Conservation (phyloP, 2,329 filamentous ascomycete genomes). For the Bimuria novae-zelandiae region DNA sequence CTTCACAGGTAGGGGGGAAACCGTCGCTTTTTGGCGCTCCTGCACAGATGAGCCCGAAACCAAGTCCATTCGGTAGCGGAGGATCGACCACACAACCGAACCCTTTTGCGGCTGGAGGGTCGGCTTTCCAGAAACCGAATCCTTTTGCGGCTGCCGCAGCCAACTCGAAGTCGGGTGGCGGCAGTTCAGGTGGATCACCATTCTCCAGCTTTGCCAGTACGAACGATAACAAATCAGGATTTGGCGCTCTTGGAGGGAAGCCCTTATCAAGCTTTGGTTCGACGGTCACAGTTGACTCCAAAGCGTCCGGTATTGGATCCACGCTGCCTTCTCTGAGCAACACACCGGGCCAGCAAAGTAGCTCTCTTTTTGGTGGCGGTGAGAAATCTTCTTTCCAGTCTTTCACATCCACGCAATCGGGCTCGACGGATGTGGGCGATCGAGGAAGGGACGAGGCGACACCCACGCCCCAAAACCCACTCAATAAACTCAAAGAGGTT, state of each 20-base stretch:
- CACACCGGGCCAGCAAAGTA: slow-evolving; percentile 34
- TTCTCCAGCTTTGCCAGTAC: slow-evolving; percentile 37
- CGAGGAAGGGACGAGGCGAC: slow-evolving; percentile 41
- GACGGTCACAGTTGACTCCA: slow-evolving; percentile 45
- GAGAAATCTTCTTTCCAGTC: slow-evolving; percentile 35
- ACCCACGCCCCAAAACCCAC: slow-evolving; percentile 37
- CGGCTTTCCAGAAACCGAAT: slow-evolving; percentile 28
- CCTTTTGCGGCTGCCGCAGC: slow-evolving; percentile 42
- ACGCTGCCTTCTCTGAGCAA: slow-evolving; percentile 40
- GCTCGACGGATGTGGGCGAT: slow-evolving; percentile 31
- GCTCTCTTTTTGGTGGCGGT: slow-evolving; percentile 34
- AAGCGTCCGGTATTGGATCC: slow-evolving; percentile 28
- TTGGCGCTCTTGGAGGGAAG: slow-evolving; percentile 31
- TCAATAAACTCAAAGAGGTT: slow-evolving; percentile 21
- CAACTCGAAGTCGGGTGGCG: slow-evolving; percentile 37
- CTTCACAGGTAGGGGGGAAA: slow-evolving; percentile 12
- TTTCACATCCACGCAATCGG: slow-evolving; percentile 34
- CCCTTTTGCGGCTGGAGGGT: slow-evolving; percentile 11
- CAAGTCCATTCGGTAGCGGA: neutral
- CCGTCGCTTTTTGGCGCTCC: slow-evolving; percentile 16
- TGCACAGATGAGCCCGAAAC: slow-evolving; percentile 14
- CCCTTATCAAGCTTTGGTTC: slow-evolving; percentile 46
- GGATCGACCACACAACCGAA: neutral
- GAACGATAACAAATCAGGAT: slow-evolving; percentile 30
- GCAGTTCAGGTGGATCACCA: slow-evolving; percentile 26